These are phyloP conservation scores for Rhododendron ovatum DNA, from an alignment of 148 eudicot species.

Conservation along the genomic window DNA sequence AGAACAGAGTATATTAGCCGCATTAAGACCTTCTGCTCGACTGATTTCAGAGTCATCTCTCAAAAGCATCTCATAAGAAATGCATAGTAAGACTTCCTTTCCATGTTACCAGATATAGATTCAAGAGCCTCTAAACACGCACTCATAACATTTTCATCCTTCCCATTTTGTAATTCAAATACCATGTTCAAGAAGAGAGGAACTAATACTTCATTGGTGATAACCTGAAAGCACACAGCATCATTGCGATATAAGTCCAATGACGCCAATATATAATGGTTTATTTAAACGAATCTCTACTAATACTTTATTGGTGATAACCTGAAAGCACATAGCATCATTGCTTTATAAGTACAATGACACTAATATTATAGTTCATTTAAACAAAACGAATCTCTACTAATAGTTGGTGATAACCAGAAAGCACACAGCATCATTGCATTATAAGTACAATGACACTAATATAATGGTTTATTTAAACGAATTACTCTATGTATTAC, in stretches of 20 bases:
- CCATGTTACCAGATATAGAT: constrained; percentile 63
- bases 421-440: constrained; percentile 3
- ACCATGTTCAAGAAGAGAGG: constrained; percentile 76
- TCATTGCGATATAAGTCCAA: too few relatives aligned
- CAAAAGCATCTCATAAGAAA: constrained; percentile 64
- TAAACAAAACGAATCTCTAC: too few relatives aligned
- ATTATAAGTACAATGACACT: constrained; percentile 1
- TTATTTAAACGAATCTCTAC: too few relatives aligned
- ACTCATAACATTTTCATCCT: constrained; percentile 66
- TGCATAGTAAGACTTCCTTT: constrained; percentile 66
- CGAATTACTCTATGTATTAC: constrained; percentile 23
- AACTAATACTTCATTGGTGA: constrained; percentile 41
- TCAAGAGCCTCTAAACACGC: constrained; percentile 75
- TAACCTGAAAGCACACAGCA: too few relatives aligned
- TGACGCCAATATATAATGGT: too few relatives aligned
- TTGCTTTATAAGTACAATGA: too few relatives aligned
- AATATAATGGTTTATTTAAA: neutral
- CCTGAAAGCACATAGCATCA: too few relatives aligned
- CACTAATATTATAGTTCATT: too few relatives aligned
- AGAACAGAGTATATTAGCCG: constrained; percentile 66
- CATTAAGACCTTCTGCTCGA: constrained; percentile 59
- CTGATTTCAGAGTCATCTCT: constrained; percentile 56
- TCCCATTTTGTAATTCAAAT: constrained; percentile 52
- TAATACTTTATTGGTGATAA: too few relatives aligned
- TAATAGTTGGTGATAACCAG: constrained; percentile 40